Conservation (phyloP, 2,329 filamentous ascomycete genomes). For the Fusarium sp. region DNA sequence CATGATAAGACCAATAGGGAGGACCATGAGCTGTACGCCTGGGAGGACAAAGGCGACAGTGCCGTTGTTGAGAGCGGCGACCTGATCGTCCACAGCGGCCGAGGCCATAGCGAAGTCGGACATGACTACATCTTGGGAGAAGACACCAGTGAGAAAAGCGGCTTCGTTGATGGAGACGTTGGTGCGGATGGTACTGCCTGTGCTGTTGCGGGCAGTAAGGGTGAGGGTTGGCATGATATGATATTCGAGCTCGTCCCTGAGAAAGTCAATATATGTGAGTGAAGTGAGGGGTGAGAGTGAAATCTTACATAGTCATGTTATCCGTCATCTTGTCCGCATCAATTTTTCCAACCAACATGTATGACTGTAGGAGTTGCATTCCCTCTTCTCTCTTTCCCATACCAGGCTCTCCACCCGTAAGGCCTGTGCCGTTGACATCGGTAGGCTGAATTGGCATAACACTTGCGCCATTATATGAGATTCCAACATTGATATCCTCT, state of each 20-base stretch:
- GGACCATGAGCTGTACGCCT: conserved; percentile 74
- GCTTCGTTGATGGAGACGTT: conserved; percentile 77
- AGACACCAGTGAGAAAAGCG: conserved; percentile 77
- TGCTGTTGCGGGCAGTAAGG: conserved; percentile 67
- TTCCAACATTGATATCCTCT: conserved; percentile 64
- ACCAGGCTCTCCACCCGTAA: conserved; percentile 33
- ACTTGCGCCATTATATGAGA: conserved; percentile 65
- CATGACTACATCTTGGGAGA: conserved; percentile 67
- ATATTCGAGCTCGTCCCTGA: conserved; percentile 68
- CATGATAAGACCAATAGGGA: conserved; percentile 77
- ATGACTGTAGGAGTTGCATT: conserved; percentile 67
- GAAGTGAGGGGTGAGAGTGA: conserved; percentile 27
- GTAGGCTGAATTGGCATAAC: conserved; percentile 46
- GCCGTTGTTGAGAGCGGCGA: conserved; percentile 60
- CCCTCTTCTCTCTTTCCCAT: conserved; percentile 38
- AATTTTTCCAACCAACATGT: conserved; percentile 77
- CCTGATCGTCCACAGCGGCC: conserved; percentile 61
- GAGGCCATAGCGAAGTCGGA: conserved; percentile 63
- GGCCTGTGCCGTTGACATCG: conserved; percentile 43
- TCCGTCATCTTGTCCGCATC: conserved; percentile 65
- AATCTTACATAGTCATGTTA: conserved; percentile 70
- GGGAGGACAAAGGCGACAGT: conserved; percentile 76
- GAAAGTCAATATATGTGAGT: conserved; percentile 15
- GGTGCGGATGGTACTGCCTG: conserved; percentile 66
- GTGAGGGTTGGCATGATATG: conserved; percentile 76